A percentile compares a stretch with the other conserved stretches of the same genome.
These are phyloP conservation scores for Delonix regia DNA, from an alignment of 306 rosid genomes.

Conservation along the genomic window DNA sequence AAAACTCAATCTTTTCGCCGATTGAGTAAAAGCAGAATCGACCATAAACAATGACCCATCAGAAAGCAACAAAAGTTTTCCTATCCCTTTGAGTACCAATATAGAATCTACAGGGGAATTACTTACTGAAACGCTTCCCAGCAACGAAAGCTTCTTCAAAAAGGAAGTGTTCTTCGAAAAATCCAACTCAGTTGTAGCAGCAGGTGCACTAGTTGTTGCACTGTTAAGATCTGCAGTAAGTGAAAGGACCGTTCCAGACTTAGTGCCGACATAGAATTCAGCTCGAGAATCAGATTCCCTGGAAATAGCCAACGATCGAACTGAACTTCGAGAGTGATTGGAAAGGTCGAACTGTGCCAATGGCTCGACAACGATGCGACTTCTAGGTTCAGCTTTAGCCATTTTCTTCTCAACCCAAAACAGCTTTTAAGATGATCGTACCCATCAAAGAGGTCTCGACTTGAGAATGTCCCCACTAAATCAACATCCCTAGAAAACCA, in stretches of 20 bases:
- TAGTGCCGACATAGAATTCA: slow-evolving; percentile 66
- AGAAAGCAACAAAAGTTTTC: slow-evolving; percentile 63
- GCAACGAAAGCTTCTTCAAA: slow-evolving; percentile 50
- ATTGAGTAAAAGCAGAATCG: slow-evolving; percentile 60
- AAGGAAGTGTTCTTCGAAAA: slow-evolving; percentile 34
- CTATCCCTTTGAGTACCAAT: slow-evolving; percentile 56
- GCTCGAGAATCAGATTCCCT: slow-evolving; percentile 51
- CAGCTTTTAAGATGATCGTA: background rate
- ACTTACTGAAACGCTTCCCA: slow-evolving; percentile 54
- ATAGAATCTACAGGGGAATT: slow-evolving; percentile 57
- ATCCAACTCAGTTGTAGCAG: slow-evolving; percentile 21
- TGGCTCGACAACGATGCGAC: slow-evolving; percentile 78
- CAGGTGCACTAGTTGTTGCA: slow-evolving; percentile 4
- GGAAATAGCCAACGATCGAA: slow-evolving; percentile 65
- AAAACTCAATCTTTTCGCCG: slow-evolving; percentile 58
- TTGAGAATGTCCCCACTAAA: background rate
- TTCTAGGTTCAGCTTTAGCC: slow-evolving; percentile 59
- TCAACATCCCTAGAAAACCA: background rate
- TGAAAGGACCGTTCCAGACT: slow-evolving; percentile 66
- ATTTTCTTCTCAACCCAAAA: slow-evolving; percentile 28
- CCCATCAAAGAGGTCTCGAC: background rate
- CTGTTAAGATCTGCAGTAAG: slow-evolving; percentile 51
- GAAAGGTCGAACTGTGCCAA: slow-evolving; percentile 64
- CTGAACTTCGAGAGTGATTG: slow-evolving; percentile 53
- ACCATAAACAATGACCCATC: slow-evolving; percentile 72